These are phyloP conservation scores for Leccinum rimulosum DNA, from an alignment of 768 basidiomycete genomes.

Conservation along the genomic window DNA sequence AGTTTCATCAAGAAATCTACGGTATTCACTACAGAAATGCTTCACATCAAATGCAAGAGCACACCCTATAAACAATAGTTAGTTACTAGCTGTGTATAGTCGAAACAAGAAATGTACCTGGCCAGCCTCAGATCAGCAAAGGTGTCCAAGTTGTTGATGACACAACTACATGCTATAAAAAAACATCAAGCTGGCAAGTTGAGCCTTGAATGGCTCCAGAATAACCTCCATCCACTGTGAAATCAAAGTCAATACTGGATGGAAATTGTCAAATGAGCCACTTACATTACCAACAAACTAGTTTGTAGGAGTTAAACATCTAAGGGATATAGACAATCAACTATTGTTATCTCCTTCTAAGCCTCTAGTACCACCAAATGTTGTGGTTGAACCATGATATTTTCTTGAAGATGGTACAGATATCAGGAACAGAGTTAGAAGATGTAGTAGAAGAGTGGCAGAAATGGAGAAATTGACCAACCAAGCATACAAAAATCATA, in stretches of 20 bases:
- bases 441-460: too few species aligned
- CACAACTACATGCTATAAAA: not conserved
- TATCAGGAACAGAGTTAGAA: too few species aligned
- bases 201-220: not conserved
- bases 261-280: not conserved
- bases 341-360: too few species aligned
- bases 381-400: too few species aligned
- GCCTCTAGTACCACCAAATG: too few species aligned
- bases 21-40: not conserved
- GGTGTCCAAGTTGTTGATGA: not conserved
- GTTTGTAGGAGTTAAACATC: too few species aligned
- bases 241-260: not conserved
- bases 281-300: too few species aligned
- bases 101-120: not conserved
- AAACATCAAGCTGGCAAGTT: not conserved
- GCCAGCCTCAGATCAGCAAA: not conserved
- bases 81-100: too few species aligned
- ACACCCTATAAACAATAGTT: not conserved
- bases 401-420: too few species aligned
- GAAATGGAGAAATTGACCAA: too few species aligned
- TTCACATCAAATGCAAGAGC: not conserved
- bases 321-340: too few species aligned
- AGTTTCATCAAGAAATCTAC: not conserved
- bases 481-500: too few species aligned
- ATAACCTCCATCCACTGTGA: not conserved